Base-by-base conservation (phyloP, 768 basidiomycete genomes). In the Rhodotorula paludigena region DNA sequence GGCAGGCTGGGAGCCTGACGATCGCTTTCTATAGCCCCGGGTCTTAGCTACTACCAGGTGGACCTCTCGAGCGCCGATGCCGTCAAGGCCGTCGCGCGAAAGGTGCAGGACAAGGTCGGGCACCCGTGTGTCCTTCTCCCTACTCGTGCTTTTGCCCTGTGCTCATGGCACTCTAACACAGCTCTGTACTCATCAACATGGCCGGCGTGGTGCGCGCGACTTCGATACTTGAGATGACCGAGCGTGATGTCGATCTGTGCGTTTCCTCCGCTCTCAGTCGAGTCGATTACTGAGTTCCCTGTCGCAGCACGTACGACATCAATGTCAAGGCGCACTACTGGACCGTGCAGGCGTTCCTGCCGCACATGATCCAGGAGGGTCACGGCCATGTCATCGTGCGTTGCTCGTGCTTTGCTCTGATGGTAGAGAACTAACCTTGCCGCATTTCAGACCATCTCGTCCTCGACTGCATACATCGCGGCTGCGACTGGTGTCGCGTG, bases 151-250 rank as follows among this genome's bases (percentile, higher is more conserved):
- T 21, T 39, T n/a, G 20, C 35, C 41, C 18, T 7, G 33, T 12
- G 35, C 55, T 53, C 38, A 53, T 14, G 54, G 35, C 90, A 6
- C 83, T 89, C 65, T 90, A 90, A 0, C 8, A 3, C 61, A 71
- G 69, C 25, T 96, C 96, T 0, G 83, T 97, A 45, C 80, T 99
- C 32, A 82, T 99, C 73, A 98, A 97, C 80, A 97, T 94, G 76
- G 96, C 94, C 0, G 96, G 93, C 28, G 86, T 96, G 64, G 90
- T 89, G 33, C 89, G 92, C 79, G 92, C 92, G 33, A 93, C 92
- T 74, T 79, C 86, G 4, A 80, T 99, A 39, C 79, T 93, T 20
- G 92, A 97, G 74, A 81, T 96, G 64, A 80, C 79, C 4, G 83
- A 88, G 9, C 82, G 85, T 60, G 94, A 99, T 74, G 78, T 98